Evolutionary conservation across 331 rosid genomes (phyloP).

Genomic region (Arachis monticola): DNA sequence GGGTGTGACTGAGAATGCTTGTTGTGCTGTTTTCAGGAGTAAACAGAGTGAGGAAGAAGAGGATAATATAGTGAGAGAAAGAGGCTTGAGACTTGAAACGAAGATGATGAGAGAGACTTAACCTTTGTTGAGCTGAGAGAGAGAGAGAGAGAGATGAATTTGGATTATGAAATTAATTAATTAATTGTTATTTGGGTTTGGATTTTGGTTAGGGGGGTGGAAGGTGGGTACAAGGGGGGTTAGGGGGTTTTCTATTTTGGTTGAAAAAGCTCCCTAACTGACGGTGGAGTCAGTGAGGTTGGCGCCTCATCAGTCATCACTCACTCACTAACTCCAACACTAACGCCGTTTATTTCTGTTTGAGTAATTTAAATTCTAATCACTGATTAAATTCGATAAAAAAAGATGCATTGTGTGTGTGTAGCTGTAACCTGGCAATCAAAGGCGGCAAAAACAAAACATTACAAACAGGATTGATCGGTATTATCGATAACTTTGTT

Average conservation of each 20-base stretch:
- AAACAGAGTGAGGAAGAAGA: not conserved
- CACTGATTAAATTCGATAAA: not conserved
- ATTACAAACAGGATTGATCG: not conserved
- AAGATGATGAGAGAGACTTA: not conserved
- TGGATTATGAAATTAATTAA: not conserved
- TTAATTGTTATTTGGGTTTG: not conserved
- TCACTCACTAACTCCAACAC: not conserved
- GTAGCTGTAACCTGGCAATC: too few relatives aligned
- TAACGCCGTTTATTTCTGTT: not conserved
- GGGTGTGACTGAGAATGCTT: not conserved
- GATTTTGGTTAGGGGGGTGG: not conserved
- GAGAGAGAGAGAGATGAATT: not conserved
- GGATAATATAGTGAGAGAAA: not conserved
- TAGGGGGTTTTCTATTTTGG: not conserved
- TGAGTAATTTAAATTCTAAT: not conserved
- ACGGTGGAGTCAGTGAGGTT: not conserved
- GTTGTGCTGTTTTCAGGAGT: not conserved
- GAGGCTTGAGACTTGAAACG: not conserved
- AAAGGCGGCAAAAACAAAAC: too few relatives aligned
- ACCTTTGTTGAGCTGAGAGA: too few relatives aligned
- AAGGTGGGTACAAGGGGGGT: not conserved
- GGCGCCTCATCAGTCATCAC: not conserved
- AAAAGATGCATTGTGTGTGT: not conserved
- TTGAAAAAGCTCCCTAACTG: not conserved
- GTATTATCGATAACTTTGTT: not conserved